These are phyloP conservation scores for Scutellaria barbata DNA, from an alignment of 257 asterid species.

Conservation along the genomic window DNA sequence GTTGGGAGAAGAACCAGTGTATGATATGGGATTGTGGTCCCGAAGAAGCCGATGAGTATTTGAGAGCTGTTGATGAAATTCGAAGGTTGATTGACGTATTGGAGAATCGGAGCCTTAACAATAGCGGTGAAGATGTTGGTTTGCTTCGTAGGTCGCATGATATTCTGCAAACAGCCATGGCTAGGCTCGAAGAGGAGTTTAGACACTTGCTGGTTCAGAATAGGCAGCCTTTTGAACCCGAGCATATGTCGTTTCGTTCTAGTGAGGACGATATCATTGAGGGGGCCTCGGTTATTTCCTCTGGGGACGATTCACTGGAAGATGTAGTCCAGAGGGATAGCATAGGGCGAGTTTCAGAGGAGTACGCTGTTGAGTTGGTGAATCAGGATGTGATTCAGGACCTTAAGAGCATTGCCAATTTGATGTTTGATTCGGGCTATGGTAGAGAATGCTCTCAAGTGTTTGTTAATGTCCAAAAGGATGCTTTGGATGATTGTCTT, in stretches of 20 bases:
- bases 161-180: slow-evolving; percentile 82
- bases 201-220: slow-evolving; percentile 74
- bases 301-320: slow-evolving; percentile 81
- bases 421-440: slow-evolving; percentile 82
- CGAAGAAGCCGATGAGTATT: slow-evolving; percentile 67
- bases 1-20: slow-evolving; percentile 72
- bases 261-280: slow-evolving; percentile 73
- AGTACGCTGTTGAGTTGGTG: slow-evolving; percentile 65
- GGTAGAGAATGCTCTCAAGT: slow-evolving; percentile 84
- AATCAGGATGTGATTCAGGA: slow-evolving; percentile 67
- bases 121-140: slow-evolving; percentile 41
- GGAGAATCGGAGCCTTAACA: slow-evolving; percentile 50
- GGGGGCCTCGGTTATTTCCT: slow-evolving; percentile 69
- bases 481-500: slow-evolving; percentile 89
- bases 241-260: slow-evolving; percentile 84
- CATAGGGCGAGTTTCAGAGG: slow-evolving; percentile 70
- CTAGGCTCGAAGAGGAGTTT: slow-evolving; percentile 93
- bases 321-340: slow-evolving; percentile 71
- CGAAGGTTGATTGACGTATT: slow-evolving; percentile 60
- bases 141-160: slow-evolving; percentile 63
- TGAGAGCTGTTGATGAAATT: slow-evolving; percentile 71
- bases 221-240: slow-evolving; percentile 85
- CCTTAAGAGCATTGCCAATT: slow-evolving; percentile 62
- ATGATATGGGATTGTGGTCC: slow-evolving; percentile 87
- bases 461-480: slow-evolving; percentile 68